phyloP scores from a whole-genome alignment of 192 early-diverging fungal species.

The Umbelopsis sp. region DNA sequence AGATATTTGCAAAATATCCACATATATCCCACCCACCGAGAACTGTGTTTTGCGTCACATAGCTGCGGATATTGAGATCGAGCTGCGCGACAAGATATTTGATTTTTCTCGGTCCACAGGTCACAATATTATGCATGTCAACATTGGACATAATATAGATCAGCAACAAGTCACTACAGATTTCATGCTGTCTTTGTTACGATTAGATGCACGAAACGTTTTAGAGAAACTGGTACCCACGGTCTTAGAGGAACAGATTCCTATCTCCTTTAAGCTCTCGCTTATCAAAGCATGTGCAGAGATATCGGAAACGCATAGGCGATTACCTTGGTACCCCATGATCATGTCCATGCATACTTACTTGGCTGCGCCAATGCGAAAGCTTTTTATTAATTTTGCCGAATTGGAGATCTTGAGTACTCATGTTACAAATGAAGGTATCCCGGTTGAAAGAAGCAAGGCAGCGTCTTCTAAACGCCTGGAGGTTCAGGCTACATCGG shows the following conservation, averaged over 20 bases:
- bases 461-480: conserved; percentile 40
- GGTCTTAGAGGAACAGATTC: conserved; percentile 64
- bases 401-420: conserved; percentile 36
- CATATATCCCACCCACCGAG: conserved; percentile 62
- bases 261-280: conserved; percentile 75
- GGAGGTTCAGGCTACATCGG: neutral
- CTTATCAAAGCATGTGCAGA: conserved; percentile 73
- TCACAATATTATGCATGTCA: neutral
- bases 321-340: conserved; percentile 70
- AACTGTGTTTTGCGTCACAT: conserved; percentile 61
- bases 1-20: conserved; percentile 71
- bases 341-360: conserved; percentile 55
- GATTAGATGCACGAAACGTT: conserved; percentile 69
- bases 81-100: conserved; percentile 56
- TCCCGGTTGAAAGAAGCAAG: conserved; percentile 44
- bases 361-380: conserved; percentile 59
- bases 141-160: conserved; percentile 61
- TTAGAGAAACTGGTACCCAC: conserved; percentile 69
- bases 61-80: conserved; percentile 68
- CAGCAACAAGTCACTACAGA: conserved; percentile 67
- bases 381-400: conserved; percentile 60
- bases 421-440: conserved; percentile 26
- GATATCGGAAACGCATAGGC: conserved; percentile 63
- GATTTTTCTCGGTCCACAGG: conserved; percentile 10
- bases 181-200: conserved; percentile 69